Evolutionary conservation across 2,329 filamentous ascomycete genomes (phyloP), one percentile per base, ranked within the genome.

Genomic region (Ilyonectria robusta): DNA sequence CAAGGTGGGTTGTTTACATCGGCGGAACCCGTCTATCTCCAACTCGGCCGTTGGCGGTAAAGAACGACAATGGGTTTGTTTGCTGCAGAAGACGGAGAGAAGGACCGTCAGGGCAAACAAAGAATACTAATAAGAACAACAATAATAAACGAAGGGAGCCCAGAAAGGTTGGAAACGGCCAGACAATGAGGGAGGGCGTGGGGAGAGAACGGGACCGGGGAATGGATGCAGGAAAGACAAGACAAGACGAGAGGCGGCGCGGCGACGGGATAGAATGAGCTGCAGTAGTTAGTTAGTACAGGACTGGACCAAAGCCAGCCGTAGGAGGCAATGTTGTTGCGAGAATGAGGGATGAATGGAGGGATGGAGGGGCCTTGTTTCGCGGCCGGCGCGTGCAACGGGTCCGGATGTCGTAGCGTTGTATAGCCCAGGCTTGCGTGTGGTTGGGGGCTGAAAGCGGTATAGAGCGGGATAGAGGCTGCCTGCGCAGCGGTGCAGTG

Each of bases 401-500:
- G 53, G 48, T 33, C 60, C 62, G 71, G 71, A 73, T 73, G 70
- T 68, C 62, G 56, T 73, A 67, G 67, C 61, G 72, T 70, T 75
- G 71, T 75, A 73, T 72, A 74, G 70, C 59, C 63, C 67, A 66
- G 65, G 72, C 71, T 76, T 75, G 70, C 68, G 74, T 72, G 76
- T 76, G 75, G 75, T 77, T 77, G 75, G 75, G 74, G 65, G 47
- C 74, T 65, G 73, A 76, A 76, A 67, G 65, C 67, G 67, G 74
- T 72, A 76, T 62, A 57, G 63, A 67, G 65, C 67, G 67, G 74
- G 70, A 76, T 62, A 57, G 63, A 51, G 47, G 47, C 48, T 53
- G 47, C 55, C 53, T 57, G 37, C 37, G 46, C 40, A n/a, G 40
- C n/a, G 40, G 15, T 42, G 40, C 46, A 58, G 73, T 72, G 74